A percentile compares a stretch with the other conserved stretches of the same genome.
Evolutionary conservation across 1,139 yeast genomes (phyloP).

Genomic region (Trichomonascaceae sp.): DNA sequence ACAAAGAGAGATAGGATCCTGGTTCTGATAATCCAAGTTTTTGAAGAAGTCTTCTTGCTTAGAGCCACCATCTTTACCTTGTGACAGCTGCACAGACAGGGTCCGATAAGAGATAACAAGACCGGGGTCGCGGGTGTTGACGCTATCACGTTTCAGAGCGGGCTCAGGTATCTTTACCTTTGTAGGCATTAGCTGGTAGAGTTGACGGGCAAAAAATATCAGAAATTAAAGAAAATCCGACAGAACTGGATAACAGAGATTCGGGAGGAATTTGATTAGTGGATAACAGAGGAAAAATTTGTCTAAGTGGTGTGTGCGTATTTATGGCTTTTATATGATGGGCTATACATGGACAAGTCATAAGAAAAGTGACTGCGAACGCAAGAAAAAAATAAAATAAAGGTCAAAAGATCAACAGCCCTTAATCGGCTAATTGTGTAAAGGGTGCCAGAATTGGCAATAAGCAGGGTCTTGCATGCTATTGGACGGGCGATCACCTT

Average conservation of each 20-base stretch:
- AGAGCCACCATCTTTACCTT: conserved; percentile 3
- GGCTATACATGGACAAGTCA: neutral
- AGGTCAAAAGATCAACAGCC: neutral
- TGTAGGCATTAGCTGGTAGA: neutral
- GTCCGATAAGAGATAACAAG: conserved; percentile 24
- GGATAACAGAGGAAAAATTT: neutral
- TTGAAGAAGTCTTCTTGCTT: conserved; percentile 14
- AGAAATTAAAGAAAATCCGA: neutral
- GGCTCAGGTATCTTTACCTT: neutral
- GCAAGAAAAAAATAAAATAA: neutral
- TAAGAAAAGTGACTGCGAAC: neutral
- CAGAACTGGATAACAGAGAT: neutral
- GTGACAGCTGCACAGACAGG: conserved; percentile 15
- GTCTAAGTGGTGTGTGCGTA: neutral
- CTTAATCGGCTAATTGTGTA: neutral
- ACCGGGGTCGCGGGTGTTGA: conserved; percentile 2
- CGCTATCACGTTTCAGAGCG: neutral
- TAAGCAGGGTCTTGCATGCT: neutral
- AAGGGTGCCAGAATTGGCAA: neutral
- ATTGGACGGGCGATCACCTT: neutral
- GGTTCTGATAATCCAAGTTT: conserved; percentile 16
- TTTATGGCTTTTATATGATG: neutral
- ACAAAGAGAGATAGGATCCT: conserved; percentile 11
- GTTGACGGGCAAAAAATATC: neutral
- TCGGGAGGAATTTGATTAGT: neutral